Percentiles rank a stretch among this genome's conserved stretches.
Evolutionary conservation across 2,329 filamentous ascomycete genomes (phyloP).

Genomic region (Pyrenophora tritici-repentis): DNA sequence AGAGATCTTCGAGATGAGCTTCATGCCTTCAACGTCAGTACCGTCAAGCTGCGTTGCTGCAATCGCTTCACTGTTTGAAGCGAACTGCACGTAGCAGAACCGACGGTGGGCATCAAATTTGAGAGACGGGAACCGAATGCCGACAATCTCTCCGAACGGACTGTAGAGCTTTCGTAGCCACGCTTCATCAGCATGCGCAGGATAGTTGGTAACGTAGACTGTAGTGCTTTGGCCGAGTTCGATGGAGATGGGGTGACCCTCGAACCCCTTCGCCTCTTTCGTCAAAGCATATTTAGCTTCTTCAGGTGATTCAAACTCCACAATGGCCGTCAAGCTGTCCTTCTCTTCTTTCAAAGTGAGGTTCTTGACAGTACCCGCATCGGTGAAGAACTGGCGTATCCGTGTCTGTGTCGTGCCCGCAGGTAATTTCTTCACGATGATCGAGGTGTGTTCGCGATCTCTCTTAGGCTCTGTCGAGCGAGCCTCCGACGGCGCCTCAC

Average conservation of each 20-base stretch:
- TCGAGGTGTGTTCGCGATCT: slow-evolving; percentile 86
- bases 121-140: slow-evolving; percentile 86
- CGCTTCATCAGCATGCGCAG: slow-evolving; percentile 72
- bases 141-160: slow-evolving; percentile 78
- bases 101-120: slow-evolving; percentile 86
- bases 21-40: slow-evolving; percentile 67
- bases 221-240: slow-evolving; percentile 77
- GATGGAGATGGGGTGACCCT: slow-evolving; percentile 74
- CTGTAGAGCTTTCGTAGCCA: slow-evolving; percentile 70
- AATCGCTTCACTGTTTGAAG: slow-evolving; percentile 52
- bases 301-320: slow-evolving; percentile 82
- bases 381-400: slow-evolving; percentile 87
- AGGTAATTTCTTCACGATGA: slow-evolving; percentile 81
- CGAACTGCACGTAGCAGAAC: slow-evolving; percentile 96
- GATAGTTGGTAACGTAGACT: slow-evolving; percentile 89
- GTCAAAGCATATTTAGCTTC: slow-evolving; percentile 82
- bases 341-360: slow-evolving; percentile 70
- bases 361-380: slow-evolving; percentile 83
- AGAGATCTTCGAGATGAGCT: slow-evolving; percentile 79
- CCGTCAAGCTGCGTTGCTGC: slow-evolving; percentile 74
- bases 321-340: slow-evolving; percentile 69
- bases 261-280: slow-evolving; percentile 79
- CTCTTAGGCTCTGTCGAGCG: slow-evolving; percentile 62
- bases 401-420: slow-evolving; percentile 69
- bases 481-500: slow-evolving; percentile 45